phyloP scores from a whole-genome alignment of 495 filamentous ascomycete species.

The Bathelium albidoporum region DNA sequence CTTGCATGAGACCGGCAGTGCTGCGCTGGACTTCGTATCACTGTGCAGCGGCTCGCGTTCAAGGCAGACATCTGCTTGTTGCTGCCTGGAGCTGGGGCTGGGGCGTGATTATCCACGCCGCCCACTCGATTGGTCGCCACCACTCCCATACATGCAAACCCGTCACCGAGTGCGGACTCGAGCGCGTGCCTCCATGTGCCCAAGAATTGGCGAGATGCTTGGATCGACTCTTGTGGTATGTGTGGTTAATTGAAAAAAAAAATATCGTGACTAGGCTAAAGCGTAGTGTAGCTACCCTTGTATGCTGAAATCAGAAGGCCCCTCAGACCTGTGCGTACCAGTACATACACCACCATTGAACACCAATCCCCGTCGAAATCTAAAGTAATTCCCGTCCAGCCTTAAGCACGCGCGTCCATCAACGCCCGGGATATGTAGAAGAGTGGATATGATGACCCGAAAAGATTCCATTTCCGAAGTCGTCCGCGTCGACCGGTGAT shows the following conservation, averaged over 20 bases:
- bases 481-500: background rate
- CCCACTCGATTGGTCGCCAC: background rate
- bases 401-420: background rate
- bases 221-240: background rate
- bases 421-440: background rate
- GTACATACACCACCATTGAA: background rate
- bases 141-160: background rate
- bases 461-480: background rate
- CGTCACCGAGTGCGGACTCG: background rate
- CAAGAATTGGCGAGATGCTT: background rate
- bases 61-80: background rate
- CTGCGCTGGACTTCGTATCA: background rate
- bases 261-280: background rate
- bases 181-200: background rate
- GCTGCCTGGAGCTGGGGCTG: conserved; percentile 3
- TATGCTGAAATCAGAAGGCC: background rate
- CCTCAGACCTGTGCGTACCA: no score
- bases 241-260: no score
- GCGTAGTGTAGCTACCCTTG: background rate
- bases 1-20: background rate
- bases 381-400: background rate
- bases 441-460: background rate
- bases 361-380: background rate
- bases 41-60: background rate
- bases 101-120: background rate